These are phyloP conservation scores for Botrytis medusae DNA, from an alignment of 2,329 filamentous ascomycete genomes.

Conservation along the genomic window DNA sequence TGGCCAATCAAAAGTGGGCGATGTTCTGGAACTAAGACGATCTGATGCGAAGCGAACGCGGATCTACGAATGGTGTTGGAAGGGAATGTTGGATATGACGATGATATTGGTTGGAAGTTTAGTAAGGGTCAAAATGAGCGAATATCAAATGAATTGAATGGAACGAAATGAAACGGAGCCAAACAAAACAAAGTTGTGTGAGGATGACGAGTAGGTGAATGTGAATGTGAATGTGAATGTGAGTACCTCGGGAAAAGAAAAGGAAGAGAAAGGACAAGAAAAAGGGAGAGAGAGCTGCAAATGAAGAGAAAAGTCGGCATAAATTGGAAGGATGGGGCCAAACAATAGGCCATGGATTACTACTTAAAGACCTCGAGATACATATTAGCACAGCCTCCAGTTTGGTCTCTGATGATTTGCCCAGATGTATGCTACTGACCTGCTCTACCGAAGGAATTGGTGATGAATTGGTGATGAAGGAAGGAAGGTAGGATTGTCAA, in stretches of 20 bases:
- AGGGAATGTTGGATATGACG: not conserved
- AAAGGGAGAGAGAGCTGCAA: not conserved
- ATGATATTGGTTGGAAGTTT: not conserved
- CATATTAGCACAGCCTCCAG: not conserved
- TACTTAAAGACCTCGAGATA: not conserved
- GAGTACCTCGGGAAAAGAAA: not conserved
- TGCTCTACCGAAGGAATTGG: not conserved
- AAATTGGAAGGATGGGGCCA: not conserved
- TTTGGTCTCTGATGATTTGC: not conserved
- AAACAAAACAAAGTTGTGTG: no score
- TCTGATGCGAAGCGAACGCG: not conserved
- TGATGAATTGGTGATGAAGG: conserved; percentile 1
- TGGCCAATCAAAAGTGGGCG: not conserved
- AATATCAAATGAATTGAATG: not conserved
- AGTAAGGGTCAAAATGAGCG: not conserved
- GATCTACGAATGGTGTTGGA: not conserved
- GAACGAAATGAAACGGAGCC: not conserved
- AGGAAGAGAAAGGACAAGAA: not conserved
- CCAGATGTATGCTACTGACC: not conserved
- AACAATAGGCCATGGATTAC: not conserved
- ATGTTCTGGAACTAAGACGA: not conserved
- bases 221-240: no score
- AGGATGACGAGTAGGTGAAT: no score
- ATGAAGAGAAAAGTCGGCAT: not conserved
- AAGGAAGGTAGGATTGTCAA: conserved; percentile 2